Base-by-base conservation (phyloP, 2,329 filamentous ascomycete genomes). In the Ophiosphaerella korrae region DNA sequence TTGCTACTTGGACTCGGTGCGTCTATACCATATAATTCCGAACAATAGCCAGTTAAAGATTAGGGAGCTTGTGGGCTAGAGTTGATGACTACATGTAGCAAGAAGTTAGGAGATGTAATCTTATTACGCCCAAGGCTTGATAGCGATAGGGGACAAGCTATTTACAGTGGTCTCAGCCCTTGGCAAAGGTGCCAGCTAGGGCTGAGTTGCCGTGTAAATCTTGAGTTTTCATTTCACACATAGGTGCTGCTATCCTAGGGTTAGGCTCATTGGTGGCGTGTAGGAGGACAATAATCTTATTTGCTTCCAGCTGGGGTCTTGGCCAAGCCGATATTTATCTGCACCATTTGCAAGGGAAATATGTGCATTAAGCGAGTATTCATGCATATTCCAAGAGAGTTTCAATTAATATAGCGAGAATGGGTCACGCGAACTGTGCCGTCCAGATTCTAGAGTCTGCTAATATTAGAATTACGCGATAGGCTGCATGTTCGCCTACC, bases 11-110 rank as follows among this genome's bases (percentile, higher is more conserved):
- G 29, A 8, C 3, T 16, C 12, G 8, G 2, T 16, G 23, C 14
- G 16, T 21, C 42, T 33, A 41, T 24, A 58, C 58, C 58, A 62
- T 63, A 50, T 55, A 57, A 49, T 16, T 32, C 38, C 29, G 33
- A 41, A 26, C 26, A 33, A 41, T 11, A 32, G 16, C 38, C 43
- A 35, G 9, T 44, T 16, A 32, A 40, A 35, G 12, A 11, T n/a
- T 34, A 11, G 31, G 37, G 4, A 16, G n/a, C 14, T 23, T 32
- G 37, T 32, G 37, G 18, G 32, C 41, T 37, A 37, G 18, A 38
- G n/a, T 37, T 26, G n/a, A 33, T 8, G 7, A 29, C 7, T 29
- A 11, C 26, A 7, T 29, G 26, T 29, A 29, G 26, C 9, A 35
- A 31, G 21, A 16, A 21, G 41, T 11, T 24, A 23, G 36, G 16